Base-by-base conservation (phyloP, 2,329 filamentous ascomycete genomes). In the Phialophora tarda region DNA sequence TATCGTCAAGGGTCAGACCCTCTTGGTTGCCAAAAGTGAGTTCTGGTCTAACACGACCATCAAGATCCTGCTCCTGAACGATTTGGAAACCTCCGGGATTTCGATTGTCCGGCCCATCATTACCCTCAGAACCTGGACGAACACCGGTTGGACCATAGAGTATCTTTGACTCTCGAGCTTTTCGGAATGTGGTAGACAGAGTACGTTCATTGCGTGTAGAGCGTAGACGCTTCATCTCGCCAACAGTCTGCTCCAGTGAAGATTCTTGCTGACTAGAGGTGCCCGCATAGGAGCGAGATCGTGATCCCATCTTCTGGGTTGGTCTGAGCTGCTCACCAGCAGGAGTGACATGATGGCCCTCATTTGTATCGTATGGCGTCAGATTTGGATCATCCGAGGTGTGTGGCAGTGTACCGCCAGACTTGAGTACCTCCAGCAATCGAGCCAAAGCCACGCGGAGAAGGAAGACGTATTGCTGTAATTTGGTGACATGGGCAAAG, bases 171-270 rank as follows among this genome's bases (percentile, higher is more conserved):
- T 92, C 92, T 71, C 95, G 87, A 57, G 94, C 92, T 74, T 93
- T 95, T 76, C 91, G 91, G 77, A 94, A 93, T 59, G 93, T 97
- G 24, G 92, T 96, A 41, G 94, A 98, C 51, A 99, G 82, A 74
- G 96, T 92, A 75, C 96, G 94, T 75, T 99, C 94, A 75, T 98
- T 89, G 32, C 95, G 89, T 24, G 94, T 98, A 68, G 95, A 98
- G 71, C 94, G 89, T 66, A 99, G 81, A 69, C 95, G 87, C 74
- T 93, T 89, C 76, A 99, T 95, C 79, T 99, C 95, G 71, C 95
- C 96, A 72, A 99, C 89, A 55, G 94, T 97, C 80, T 93, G 96
- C 81, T 98, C 94, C 76, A 98, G 95, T 30, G 91, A 92, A 59
- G 91, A 92, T 71, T 88, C 85, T 67, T 85, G 84, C 59, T 89